Conservation (phyloP, 2,329 filamentous ascomycete genomes). For the Pestalotiopsis sp. region DNA sequence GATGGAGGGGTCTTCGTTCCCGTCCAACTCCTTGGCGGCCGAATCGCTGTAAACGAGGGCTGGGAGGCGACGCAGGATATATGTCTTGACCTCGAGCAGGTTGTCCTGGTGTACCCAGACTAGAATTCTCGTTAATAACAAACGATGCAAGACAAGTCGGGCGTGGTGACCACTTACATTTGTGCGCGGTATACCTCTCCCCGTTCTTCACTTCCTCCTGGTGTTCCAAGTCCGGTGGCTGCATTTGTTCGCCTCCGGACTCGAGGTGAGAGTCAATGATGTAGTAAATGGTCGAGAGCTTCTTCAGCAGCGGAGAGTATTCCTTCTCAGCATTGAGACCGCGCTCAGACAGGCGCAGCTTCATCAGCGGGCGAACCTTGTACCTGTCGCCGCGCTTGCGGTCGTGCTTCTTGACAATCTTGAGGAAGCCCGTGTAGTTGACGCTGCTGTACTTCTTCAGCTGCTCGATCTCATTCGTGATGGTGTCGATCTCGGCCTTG, state of each 20-base stretch:
- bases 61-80: constrained; percentile 87
- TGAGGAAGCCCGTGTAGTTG: constrained; percentile 97
- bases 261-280: constrained; percentile 86
- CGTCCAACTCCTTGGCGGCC: constrained; percentile 78
- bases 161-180: constrained; percentile 60
- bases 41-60: constrained; percentile 92
- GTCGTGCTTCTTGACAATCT: constrained; percentile 99
- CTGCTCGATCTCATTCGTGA: constrained; percentile 89
- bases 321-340: constrained; percentile 92
- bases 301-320: constrained; percentile 87
- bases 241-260: constrained; percentile 48
- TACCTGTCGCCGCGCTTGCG: constrained; percentile 86
- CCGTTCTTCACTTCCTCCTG: constrained; percentile 61
- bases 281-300: constrained; percentile 93
- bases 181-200: constrained; percentile 81
- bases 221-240: constrained; percentile 46
- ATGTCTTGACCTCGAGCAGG: constrained; percentile 93
- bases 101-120: constrained; percentile 98
- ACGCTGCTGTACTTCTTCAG: constrained; percentile 93
- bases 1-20: constrained; percentile 82
- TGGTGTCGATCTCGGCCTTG: constrained; percentile 77
- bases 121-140: constrained; percentile 29
- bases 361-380: constrained; percentile 87
- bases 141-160: neutral
- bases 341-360: constrained; percentile 82